Base-by-base conservation (phyloP, 2,329 filamentous ascomycete species). In the Mycosphaerella arachidis region DNA sequence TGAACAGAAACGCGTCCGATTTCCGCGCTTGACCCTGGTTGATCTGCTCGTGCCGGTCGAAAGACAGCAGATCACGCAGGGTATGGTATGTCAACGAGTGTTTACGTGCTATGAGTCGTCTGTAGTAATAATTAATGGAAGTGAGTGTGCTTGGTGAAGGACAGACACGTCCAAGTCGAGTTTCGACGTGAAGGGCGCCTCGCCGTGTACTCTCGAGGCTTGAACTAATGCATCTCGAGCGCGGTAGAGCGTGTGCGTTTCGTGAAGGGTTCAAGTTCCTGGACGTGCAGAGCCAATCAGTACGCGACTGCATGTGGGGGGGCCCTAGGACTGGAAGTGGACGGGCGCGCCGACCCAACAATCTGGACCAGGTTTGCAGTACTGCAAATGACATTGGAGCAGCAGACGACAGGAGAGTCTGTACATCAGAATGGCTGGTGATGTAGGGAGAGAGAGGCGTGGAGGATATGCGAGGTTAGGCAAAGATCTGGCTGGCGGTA, bases 171-270 rank as follows among this genome's bases (percentile, higher is more conserved):
- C 18, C 2, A 35, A 53, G 48, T 53, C 18, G 35, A 60, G 53
- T 37, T 29, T 57, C 20, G 55, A 37, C 30, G 52, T 61, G 58
- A 56, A 61, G 60, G 58, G 61, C 50, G 53, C 56, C 53, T 57
- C 46, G 29, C 46, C 29, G 46, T 20, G n/a, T 20, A 50, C 46
- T 29, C 46, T 52, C 29, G 56, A 57, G 48, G 56, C 48, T 35
- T 31, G 31, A 35, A n/a, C 57, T 59, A 59, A 59, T 55, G 57
- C 52, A 59, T 33, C 33, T 40, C 51, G 52, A 52, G 51, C 10
- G 12, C 5, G 54, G 54, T 52, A 51, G 53, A 56, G 57, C 63
- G 63, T 58, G 63, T 58, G 40, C 33, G 48, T 50, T 60, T 66
- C 61, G 63, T 58, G 63, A 60, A 56, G 59, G 35, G 50, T 52